Base-by-base conservation (phyloP, 352 stramenopile genomes). In the Phytophthora idaei region DNA sequence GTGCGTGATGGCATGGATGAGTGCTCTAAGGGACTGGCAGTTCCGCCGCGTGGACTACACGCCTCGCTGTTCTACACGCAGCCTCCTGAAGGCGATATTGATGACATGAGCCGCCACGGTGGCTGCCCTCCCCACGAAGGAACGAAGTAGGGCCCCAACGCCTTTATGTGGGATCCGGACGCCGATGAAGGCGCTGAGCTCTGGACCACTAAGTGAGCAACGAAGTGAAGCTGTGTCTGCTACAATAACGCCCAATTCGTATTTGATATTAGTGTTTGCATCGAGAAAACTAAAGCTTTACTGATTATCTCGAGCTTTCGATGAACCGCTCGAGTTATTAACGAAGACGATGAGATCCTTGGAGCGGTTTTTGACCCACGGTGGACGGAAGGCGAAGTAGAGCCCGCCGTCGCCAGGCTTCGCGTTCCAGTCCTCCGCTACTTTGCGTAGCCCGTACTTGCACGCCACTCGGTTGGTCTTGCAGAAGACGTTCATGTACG, bases 81-180 rank as follows among this genome's bases (percentile, higher is more conserved):
- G 68, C 93, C 85, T 17, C 82, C 83, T 14, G 84, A 94, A 12
- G 81, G 83, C 15, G 80, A 90, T 21, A 69, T 90, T 9, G 87
- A 95, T 73, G 55, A 74, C 27, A 92, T 92, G 84, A 90, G 81
- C 29, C 81, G 74, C 37, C 85, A 95, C 60, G 86, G 87, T 25
- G 87, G 87, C 7, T 95, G 87, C 39, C 87, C 87, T n/a, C 85
- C 85, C 9, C 81, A 92, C 54, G 81, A 93, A 60, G 87, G 87
- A 47, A 66, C 89, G 57, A 94, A 93, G 60, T 94, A 82, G 81
- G 87, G 85, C 32, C 74, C 83, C 52, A 94, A 94, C 59, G 89
- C 82, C 47, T 94, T 94, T 61, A 92, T 90, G 83, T 93, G 87
- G 87, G 74, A 94, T 61, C 82, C 85, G 39, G 87, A 94, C 46